phyloP scores from a whole-genome alignment of 2,329 filamentous ascomycete species.

The Coniochaeta prunicola region DNA sequence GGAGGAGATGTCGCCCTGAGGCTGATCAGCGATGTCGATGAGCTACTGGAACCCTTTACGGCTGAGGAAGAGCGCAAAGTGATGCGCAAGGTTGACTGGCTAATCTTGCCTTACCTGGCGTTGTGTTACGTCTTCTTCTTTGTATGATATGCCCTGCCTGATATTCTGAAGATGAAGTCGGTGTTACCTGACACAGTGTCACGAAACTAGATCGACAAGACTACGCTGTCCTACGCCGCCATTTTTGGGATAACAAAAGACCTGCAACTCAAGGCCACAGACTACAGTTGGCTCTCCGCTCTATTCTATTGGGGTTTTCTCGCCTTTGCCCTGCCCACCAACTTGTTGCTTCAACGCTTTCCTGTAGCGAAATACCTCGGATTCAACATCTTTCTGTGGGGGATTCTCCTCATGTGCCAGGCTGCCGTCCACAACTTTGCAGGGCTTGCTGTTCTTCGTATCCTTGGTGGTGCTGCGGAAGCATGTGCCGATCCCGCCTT shows the following conservation, averaged over 20 bases:
- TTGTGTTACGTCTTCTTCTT: constrained; percentile 1
- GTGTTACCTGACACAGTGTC: too few relatives aligned
- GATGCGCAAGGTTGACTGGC: neutral
- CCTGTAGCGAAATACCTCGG: too few relatives aligned
- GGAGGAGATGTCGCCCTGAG: neutral
- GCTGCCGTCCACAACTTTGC: constrained; percentile 54
- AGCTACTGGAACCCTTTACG: neutral
- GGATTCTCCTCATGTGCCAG: constrained; percentile 50
- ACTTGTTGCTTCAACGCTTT: too few relatives aligned
- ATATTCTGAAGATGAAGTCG: too few relatives aligned
- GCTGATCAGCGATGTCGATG: neutral
- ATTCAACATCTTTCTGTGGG: too few relatives aligned
- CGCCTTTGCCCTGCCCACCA: too few relatives aligned
- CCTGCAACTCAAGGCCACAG: too few relatives aligned
- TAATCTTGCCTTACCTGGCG: neutral
- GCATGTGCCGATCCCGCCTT: constrained; percentile 63
- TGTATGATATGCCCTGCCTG: neutral
- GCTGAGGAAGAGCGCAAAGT: neutral
- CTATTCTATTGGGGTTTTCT: too few relatives aligned
- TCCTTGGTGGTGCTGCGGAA: constrained; percentile 64
- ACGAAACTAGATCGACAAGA: too few relatives aligned
- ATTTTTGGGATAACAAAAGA: too few relatives aligned
- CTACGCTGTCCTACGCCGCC: too few relatives aligned
- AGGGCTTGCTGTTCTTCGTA: constrained; percentile 52
- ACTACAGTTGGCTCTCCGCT: too few relatives aligned